Evolutionary conservation across 305 asterid genomes (phyloP), one percentile per base, ranked within the genome.

Genomic region (Fraxinus albicans): DNA sequence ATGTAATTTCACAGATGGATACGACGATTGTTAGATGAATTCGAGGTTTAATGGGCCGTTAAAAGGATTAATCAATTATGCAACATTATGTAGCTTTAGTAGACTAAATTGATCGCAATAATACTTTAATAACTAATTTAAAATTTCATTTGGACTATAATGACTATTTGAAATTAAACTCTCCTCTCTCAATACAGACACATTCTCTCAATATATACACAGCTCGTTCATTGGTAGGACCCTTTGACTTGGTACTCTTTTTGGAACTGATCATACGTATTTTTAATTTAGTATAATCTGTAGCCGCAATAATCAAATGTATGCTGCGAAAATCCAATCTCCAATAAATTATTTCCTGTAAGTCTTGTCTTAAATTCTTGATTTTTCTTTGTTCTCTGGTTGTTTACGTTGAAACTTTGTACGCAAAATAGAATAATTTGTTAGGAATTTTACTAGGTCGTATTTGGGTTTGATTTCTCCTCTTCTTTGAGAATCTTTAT

Each of bases 381-480:
- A 67, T 27, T 31, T 86, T 69, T 79, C 12, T 9, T 35, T 27
- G 72, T 50, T 60, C 72, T 31, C 75, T 86, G 44, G 60, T 77
- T 38, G 84, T 80, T 72, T 81, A 76, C 82, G 84, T 81, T 73
- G 84, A 75, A 78, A 40, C 65, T 73, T 73, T 35, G 83, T 72
- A 84, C 77, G 75, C 74, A 33, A 58, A 58, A 58, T 7, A 7
- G 69, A 84, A 84, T 82, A 77, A 80, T 85, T 23, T 63, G 72
- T 77, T 78, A 79, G 85, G 73, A 84, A 86, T 23, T 85, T 85
- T 88, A 86, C 90, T 82, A 25, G 85, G 91, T 87, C 92, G 78
- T 85, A 74, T 81, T 80, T 87, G 85, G 77, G 85, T 84, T 89
- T 88, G 89, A 87, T 89, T 92, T 87, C 74, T 80, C 78, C 80